A percentile compares a stretch with the other conserved stretches of the same genome.
phyloP scores from a whole-genome alignment of 1,139 yeast species.

The Scheffersomyces stambukii region DNA sequence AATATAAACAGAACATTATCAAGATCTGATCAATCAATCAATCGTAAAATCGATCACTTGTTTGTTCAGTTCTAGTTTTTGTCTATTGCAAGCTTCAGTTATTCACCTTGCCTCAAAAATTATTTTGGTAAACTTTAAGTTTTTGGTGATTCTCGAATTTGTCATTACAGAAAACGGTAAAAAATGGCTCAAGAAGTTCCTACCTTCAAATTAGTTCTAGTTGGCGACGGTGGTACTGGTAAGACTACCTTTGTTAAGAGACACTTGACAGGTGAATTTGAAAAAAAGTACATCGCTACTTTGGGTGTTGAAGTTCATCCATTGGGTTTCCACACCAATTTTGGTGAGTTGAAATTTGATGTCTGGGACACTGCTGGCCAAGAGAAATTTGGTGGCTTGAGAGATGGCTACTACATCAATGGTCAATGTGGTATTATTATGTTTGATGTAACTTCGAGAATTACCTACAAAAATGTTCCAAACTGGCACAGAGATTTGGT shows the following conservation, averaged over 20 bases:
- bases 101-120: too few relatives aligned
- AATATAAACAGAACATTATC: too few relatives aligned
- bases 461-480: conserved; percentile 99
- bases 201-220: conserved; percentile 95
- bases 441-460: conserved; percentile 99
- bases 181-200: conserved; percentile 82
- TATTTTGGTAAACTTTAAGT: too few relatives aligned
- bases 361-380: conserved; percentile 99
- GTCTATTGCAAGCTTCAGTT: too few relatives aligned
- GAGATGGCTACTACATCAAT: conserved; percentile 99
- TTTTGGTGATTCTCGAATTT: too few relatives aligned
- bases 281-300: conserved; percentile 98
- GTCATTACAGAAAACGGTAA: conserved; percentile 1
- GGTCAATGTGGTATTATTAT: conserved; percentile 99
- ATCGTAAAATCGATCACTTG: too few relatives aligned
- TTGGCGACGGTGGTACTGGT: conserved; percentile 99
- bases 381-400: conserved; percentile 98
- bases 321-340: conserved; percentile 96
- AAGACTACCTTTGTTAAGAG: conserved; percentile 99
- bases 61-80: too few relatives aligned
- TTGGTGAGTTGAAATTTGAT: conserved; percentile 97
- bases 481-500: conserved; percentile 99
- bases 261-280: conserved; percentile 99
- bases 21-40: too few relatives aligned
- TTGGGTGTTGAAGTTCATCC: conserved; percentile 99